Conservation (phyloP, 2,329 filamentous ascomycete genomes). For the Aurifilum marmelostoma region DNA sequence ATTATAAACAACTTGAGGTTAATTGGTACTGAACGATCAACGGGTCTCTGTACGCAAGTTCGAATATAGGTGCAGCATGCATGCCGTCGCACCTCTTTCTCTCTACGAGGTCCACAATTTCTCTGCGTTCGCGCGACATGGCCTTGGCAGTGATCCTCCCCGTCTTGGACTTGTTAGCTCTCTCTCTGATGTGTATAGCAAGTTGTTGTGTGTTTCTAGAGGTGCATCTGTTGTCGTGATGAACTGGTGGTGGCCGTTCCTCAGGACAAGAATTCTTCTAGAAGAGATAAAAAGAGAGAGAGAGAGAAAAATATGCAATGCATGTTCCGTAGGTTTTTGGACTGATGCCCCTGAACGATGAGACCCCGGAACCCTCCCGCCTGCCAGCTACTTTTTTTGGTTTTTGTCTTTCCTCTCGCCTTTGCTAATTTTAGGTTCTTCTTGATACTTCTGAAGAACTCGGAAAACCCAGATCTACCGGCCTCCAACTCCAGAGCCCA, state of each 20-base stretch:
- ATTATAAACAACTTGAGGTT: neutral
- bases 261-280: neutral
- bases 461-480: constrained; percentile 24
- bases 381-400: constrained; percentile 16
- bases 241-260: constrained; percentile 7
- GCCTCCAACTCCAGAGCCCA: constrained; percentile 27
- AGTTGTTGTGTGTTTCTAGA: neutral
- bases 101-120: neutral
- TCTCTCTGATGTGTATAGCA: constrained; percentile 15
- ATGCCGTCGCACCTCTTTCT: neutral
- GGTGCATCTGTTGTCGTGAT: constrained; percentile 17
- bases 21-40: neutral
- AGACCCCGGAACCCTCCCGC: neutral
- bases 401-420: constrained; percentile 15
- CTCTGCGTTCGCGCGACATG: neutral
- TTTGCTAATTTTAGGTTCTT: constrained; percentile 19
- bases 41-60: neutral
- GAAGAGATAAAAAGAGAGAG: neutral
- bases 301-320: neutral
- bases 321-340: neutral
- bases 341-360: neutral
- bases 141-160: neutral
- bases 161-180: constrained; percentile 17
- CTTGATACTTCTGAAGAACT: neutral
- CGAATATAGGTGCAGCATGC: neutral